Conservation (phyloP, 257 asterid species). For the Buddleja alternifolia region DNA sequence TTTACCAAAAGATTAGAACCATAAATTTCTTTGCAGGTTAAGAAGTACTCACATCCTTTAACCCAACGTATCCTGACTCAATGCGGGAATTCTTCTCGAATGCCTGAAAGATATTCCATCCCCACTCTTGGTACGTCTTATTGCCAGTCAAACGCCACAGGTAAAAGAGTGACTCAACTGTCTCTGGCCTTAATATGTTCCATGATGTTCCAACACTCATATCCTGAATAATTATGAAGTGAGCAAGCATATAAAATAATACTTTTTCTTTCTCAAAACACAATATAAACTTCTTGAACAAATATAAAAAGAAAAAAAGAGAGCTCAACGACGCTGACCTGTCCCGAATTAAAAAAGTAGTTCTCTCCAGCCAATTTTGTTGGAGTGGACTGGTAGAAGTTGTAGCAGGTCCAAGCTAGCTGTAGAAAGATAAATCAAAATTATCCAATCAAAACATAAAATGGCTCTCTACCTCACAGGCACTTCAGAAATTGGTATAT, state of each 20-base stretch:
- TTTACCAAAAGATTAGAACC: background rate
- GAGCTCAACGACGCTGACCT: constrained; percentile 45
- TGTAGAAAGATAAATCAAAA: constrained; percentile 46
- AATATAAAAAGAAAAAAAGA: constrained; percentile 12
- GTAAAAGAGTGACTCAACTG: constrained; percentile 96
- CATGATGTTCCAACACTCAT: constrained; percentile 99
- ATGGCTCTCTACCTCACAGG: constrained; percentile 18
- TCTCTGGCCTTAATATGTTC: constrained; percentile 99
- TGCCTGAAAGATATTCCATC: constrained; percentile 99
- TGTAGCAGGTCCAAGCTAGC: constrained; percentile 99
- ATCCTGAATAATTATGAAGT: constrained; percentile 55
- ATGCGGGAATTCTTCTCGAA: constrained; percentile 93
- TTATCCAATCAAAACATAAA: constrained; percentile 25
- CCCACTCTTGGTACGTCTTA: constrained; percentile 99
- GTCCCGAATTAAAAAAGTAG: constrained; percentile 80
- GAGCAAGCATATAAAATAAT: constrained; percentile 3
- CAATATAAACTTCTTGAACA: constrained; percentile 10
- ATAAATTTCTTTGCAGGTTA: constrained; percentile 3
- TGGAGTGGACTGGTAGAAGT: constrained; percentile 95
- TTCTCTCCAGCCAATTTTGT: constrained; percentile 99
- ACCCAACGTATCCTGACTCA: constrained; percentile 94
- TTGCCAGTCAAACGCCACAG: constrained; percentile 99
- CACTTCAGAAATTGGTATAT: constrained; percentile 23
- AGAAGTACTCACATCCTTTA: constrained; percentile 83
- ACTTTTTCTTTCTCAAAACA: background rate